phyloP scores from a whole-genome alignment of 1,284 basidiomycete genomes.

The Wallemia ichthyophaga region DNA sequence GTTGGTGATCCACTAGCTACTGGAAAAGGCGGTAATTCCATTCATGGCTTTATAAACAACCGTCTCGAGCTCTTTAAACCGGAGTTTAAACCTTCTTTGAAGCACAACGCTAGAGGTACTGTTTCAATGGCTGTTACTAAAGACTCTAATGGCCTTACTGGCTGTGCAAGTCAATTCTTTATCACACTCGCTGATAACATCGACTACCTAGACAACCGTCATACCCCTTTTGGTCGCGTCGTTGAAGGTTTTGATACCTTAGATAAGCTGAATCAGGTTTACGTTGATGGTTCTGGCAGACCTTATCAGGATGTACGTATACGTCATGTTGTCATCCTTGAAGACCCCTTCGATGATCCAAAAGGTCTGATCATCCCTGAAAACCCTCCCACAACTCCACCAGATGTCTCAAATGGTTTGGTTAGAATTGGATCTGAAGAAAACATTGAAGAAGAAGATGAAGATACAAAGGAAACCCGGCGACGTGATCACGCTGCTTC shows the following conservation, averaged over 20 bases:
- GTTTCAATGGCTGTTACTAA: constrained; percentile 79
- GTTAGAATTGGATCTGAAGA: constrained; percentile 75
- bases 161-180: constrained; percentile 87
- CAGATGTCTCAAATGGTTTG: constrained; percentile 30
- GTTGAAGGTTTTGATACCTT: constrained; percentile 80
- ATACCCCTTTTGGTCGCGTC: constrained; percentile 79
- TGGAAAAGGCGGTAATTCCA: constrained; percentile 52
- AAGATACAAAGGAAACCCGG: constrained; percentile 48
- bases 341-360: constrained; percentile 84
- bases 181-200: constrained; percentile 69
- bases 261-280: constrained; percentile 73
- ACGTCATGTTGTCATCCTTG: constrained; percentile 75
- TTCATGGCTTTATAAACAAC: constrained; percentile 45
- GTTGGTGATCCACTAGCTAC: constrained; percentile 81
- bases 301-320: constrained; percentile 83
- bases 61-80: constrained; percentile 32
- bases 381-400: constrained; percentile 41
- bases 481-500: constrained; percentile 57
- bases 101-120: constrained; percentile 60
- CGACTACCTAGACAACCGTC: constrained; percentile 83
- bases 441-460: constrained; percentile 28
- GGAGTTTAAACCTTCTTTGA: constrained; percentile 41
- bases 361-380: constrained; percentile 37
- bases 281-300: constrained; percentile 54
- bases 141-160: constrained; percentile 28